Base-by-base conservation (phyloP, 305 asterid genomes). In the Fraxinus nigra region DNA sequence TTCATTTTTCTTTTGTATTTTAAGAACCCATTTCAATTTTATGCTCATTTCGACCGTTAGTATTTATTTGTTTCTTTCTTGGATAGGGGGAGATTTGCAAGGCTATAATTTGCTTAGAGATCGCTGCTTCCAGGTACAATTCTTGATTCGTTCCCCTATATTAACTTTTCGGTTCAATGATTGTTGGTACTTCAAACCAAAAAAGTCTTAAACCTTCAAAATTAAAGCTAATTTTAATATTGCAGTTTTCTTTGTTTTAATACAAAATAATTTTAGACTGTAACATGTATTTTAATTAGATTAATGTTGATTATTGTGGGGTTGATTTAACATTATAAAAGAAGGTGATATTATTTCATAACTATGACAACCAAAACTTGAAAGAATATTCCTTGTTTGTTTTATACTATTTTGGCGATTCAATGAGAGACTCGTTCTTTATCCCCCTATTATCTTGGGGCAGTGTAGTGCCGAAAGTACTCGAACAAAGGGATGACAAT, bases 101-200 rank as follows among this genome's bases (percentile, higher is more conserved):
- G 84, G 98, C 98, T 7, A 88, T 95, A 20, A 93, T 94, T 77
- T 95, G 98, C 81, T 81, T 95, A n/a, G 99, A 95, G 86, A 93
- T 95, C 78, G 94, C 99, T 22, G 92, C 99, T 74, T 80, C 92
- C 18, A 85, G 96, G 99, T 95, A 89, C 67, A 7, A 0, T 18
- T 78, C 54, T 30, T 4, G 35, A 26, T 24, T 8, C 10, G 1
- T 37, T 22, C 4, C 13, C 0, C 0, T 56, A 7, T 48, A 20
- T 38, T 3, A 0, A 3, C 26, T 46, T 80, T 76, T 7, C 28
- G 24, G 30, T 51, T 30, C 4, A 13, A 37, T 46, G 18, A 46
- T 40, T 40, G 48, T 9, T 40, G 48, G 9, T 1, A 40, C 48
- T 9, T 1, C 9, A 40, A 40, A 40, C 48, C 13, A 40, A 40